Evolutionary conservation across 2,329 filamentous ascomycete species (phyloP), one percentile per base, ranked within the genome.

Genomic region (Acrocalymma vagum): DNA sequence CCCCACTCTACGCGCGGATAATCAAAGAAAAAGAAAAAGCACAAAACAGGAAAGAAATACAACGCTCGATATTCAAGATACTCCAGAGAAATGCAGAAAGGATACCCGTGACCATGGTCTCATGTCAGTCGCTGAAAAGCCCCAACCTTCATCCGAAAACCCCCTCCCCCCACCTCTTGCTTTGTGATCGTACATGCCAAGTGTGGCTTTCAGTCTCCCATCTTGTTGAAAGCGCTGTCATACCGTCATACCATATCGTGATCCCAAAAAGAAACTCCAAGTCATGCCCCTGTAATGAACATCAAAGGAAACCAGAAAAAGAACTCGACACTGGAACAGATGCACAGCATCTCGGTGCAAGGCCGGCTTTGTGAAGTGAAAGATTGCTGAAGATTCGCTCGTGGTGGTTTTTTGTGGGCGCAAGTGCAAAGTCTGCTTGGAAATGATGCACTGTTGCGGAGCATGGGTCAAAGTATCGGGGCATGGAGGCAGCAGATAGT

Each of bases 201-300:
- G 39, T 15, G 31, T 42, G 34, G 25, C 38, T 28, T 32, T 31
- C 37, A 29, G 43, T 40, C 40, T 29, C 26, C 28, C 27, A 14
- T 30, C 29, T 43, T 33, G 25, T n/a, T n/a, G n/a, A n/a, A n/a
- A n/a, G n/a, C n/a, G n/a, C n/a, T 43, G 24, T 49, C 42, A 34
- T 53, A 41, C 38, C 43, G 24, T 36, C 41, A 37, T 55, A 15
- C 40, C 35, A 31, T 23, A 14, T 33, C 42, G 29, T 50, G 24
- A 39, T 39, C 34, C n/a, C n/a, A n/a, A n/a, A n/a, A 40, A 33
- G 23, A 38, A 62, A 65, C 58, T 64, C 64, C 64, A 34, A n/a
- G n/a, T n/a, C n/a, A n/a, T 55, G 43, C 25, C 42, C 30, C 65
- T 64, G 57, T 51, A 54, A 45, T 18, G 36, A 36, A 33, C 16